phyloP scores from a whole-genome alignment of 345 rosid species.

The Diplotaxis tenuifolia region DNA sequence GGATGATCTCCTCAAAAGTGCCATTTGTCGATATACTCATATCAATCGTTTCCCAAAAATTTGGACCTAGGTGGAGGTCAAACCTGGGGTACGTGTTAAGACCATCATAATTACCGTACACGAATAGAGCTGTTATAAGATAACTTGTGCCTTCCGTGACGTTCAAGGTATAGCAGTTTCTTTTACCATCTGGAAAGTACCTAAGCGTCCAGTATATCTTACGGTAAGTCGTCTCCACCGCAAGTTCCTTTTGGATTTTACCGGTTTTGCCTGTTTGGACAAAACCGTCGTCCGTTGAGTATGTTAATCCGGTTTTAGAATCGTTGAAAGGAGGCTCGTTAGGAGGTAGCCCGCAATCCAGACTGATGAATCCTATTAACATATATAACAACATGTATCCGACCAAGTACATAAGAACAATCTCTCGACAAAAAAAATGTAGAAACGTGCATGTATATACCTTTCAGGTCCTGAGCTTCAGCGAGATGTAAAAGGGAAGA shows the following conservation, averaged over 20 bases:
- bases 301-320: conserved; percentile 25
- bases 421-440: neutral
- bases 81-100: conserved; percentile 20
- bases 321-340: conserved; percentile 20
- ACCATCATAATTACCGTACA: conserved; percentile 38
- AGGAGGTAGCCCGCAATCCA: conserved; percentile 31
- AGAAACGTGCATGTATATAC: conserved; percentile 7
- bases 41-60: conserved; percentile 33
- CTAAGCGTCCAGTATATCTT: no score
- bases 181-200: conserved; percentile 34
- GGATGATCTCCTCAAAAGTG: conserved; percentile 30
- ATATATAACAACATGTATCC: neutral
- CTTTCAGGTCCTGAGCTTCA: conserved; percentile 30
- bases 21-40: conserved; percentile 24
- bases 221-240: no score
- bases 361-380: conserved; percentile 33
- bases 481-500: neutral
- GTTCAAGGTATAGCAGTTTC: conserved; percentile 36
- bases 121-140: conserved; percentile 32
- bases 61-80: conserved; percentile 34
- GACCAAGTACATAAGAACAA: neutral
- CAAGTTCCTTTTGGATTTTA: conserved; percentile 22
- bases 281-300: conserved; percentile 26
- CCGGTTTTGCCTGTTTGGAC: conserved; percentile 32
- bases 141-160: conserved; percentile 32